These are phyloP conservation scores for Teratosphaeria gauchensis DNA, from an alignment of 2,329 filamentous ascomycete genomes.

Conservation along the genomic window DNA sequence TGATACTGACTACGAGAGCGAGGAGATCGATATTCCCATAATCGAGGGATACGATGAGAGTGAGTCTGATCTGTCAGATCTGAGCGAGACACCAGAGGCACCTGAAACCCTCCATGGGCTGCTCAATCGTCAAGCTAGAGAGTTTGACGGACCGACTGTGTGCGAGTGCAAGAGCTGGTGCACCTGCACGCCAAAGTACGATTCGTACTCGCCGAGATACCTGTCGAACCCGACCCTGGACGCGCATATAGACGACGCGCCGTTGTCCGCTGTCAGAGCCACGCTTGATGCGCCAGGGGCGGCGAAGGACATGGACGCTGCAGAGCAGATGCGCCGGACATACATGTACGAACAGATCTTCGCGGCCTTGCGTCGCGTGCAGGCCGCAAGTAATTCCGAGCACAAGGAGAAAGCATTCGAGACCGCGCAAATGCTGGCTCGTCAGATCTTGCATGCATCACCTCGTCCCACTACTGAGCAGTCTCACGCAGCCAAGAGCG, in stretches of 20 bases:
- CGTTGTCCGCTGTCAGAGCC: background rate
- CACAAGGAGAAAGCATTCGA: background rate
- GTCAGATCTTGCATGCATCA: background rate
- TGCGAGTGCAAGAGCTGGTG: constrained; percentile 1
- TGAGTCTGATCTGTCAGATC: constrained; percentile 2
- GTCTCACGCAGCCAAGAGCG: background rate
- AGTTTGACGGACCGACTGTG: background rate
- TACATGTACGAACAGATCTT: background rate
- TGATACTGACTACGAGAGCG: background rate
- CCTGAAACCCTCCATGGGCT: background rate
- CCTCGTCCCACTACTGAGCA: background rate
- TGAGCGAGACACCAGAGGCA: background rate
- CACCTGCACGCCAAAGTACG: background rate
- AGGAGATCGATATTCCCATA: background rate
- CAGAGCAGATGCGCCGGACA: background rate
- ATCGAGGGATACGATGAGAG: background rate
- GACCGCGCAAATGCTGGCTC: background rate
- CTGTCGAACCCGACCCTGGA: background rate
- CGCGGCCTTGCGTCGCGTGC: background rate
- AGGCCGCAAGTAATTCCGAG: background rate
- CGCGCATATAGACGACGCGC: background rate
- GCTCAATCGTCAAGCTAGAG: background rate
- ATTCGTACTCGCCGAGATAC: background rate
- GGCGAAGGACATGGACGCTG: background rate
- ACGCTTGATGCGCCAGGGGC: background rate